A percentile compares a stretch with the other conserved stretches of the same genome.
These are phyloP conservation scores for Curvularia verruculosa DNA, from an alignment of 2,329 filamentous ascomycete genomes.

Conservation along the genomic window DNA sequence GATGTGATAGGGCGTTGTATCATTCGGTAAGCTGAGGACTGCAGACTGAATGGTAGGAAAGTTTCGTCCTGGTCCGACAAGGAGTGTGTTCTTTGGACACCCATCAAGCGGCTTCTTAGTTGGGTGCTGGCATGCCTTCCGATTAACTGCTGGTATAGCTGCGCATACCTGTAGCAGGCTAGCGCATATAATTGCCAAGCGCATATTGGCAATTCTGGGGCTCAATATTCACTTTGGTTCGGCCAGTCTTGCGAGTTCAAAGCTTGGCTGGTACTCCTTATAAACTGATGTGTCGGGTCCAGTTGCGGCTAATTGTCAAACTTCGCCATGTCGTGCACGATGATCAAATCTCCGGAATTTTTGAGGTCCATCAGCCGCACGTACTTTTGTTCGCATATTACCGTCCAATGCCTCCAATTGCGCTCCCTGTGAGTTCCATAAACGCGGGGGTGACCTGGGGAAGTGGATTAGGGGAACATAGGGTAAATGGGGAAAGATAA, in stretches of 20 bases:
- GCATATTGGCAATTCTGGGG: slow-evolving; percentile 16
- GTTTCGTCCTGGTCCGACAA: slow-evolving; percentile 33
- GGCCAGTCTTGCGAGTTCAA: not conserved
- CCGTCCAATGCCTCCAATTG: slow-evolving; percentile 14
- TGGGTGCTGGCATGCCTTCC: slow-evolving; percentile 47
- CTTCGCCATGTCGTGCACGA: not conserved
- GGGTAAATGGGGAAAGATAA: slow-evolving; percentile 22
- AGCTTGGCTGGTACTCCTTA: slow-evolving; percentile 4
- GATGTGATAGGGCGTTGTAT: slow-evolving; percentile 59
- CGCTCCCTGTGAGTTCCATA: not conserved
- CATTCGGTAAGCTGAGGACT: slow-evolving; percentile 54
- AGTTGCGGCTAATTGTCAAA: not conserved
- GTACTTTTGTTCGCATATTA: not conserved
- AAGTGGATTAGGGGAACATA: slow-evolving; percentile 17
- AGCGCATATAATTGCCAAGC: slow-evolving; percentile 9
- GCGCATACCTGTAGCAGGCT: slow-evolving; percentile 22
- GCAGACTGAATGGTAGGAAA: slow-evolving; percentile 56
- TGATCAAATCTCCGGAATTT: not conserved
- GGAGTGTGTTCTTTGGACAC: slow-evolving; percentile 46
- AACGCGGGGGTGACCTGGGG: slow-evolving; percentile 23
- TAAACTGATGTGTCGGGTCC: not conserved
- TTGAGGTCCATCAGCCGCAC: slow-evolving; percentile 1
- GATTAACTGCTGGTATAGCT: slow-evolving; percentile 25
- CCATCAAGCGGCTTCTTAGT: slow-evolving; percentile 47
- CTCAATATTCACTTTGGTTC: not conserved